Percentiles rank a stretch among this genome's conserved stretches.
Evolutionary conservation across 768 basidiomycete genomes (phyloP).

Genomic region (Trametes elegans): DNA sequence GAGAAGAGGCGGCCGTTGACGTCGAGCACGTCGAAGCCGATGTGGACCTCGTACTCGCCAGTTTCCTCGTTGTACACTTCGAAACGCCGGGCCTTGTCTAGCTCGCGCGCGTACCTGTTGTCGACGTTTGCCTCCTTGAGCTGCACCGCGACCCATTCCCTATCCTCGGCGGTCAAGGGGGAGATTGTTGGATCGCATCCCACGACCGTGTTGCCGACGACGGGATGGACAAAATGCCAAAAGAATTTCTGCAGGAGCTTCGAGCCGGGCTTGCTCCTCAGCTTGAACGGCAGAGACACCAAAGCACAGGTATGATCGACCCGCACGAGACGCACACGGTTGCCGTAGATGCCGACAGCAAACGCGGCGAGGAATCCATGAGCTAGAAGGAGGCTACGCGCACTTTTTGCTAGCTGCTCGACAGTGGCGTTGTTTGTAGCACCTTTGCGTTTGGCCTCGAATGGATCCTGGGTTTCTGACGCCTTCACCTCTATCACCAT

Average conservation of each 20-base stretch:
- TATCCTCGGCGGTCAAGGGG: background rate
- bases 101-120: background rate
- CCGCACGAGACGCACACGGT: constrained; percentile 2
- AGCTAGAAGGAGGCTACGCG: background rate
- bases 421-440: background rate
- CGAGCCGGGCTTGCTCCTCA: background rate
- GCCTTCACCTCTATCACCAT: background rate
- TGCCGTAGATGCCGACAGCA: constrained; percentile 9
- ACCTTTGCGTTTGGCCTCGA: background rate
- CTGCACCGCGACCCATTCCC: background rate
- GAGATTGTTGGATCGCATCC: background rate
- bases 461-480: background rate
- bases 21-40: background rate
- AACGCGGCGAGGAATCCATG: constrained; percentile 6
- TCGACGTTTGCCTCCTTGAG: background rate
- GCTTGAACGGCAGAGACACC: constrained; percentile 5
- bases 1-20: background rate
- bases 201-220: background rate
- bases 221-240: constrained; percentile 14
- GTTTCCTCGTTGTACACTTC: background rate
- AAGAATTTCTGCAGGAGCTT: constrained; percentile 7
- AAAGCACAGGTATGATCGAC: constrained; percentile 16
- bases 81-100: background rate
- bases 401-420: background rate
- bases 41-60: background rate